These are phyloP conservation scores for Aspergillus sp. DNA, from an alignment of 2,329 filamentous ascomycete genomes.

Conservation along the genomic window DNA sequence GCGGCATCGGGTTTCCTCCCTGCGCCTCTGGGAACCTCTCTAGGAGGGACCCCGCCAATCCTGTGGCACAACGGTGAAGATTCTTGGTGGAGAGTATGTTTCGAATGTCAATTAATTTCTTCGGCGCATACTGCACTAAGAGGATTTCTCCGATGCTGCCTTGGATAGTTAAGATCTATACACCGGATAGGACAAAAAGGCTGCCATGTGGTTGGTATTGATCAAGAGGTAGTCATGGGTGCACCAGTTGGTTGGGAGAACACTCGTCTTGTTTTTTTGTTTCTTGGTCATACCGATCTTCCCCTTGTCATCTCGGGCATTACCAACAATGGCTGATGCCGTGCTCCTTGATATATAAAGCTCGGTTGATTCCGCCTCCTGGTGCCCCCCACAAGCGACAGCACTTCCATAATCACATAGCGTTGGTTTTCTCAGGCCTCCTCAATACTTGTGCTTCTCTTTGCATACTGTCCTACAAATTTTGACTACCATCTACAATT, in stretches of 20 bases:
- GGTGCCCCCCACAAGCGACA: not conserved
- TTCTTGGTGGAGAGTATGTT: not conserved
- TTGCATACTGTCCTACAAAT: not conserved
- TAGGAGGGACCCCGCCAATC: not conserved
- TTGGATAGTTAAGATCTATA: not conserved
- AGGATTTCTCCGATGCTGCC: not conserved
- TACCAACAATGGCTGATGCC: not conserved
- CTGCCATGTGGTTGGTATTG: not conserved
- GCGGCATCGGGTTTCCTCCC: conserved; percentile 3
- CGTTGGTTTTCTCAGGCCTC: not conserved
- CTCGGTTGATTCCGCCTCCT: not conserved
- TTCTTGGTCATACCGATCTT: not conserved
- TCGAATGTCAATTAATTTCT: not conserved
- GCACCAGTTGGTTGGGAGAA: not conserved
- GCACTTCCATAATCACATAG: not conserved
- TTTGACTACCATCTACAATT: not conserved
- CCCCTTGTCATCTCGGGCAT: not conserved
- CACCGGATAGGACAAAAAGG: not conserved
- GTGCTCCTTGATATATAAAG: not conserved
- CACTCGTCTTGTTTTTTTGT: not conserved
- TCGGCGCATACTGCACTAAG: not conserved
- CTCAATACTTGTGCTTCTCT: not conserved
- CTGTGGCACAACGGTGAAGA: not conserved
- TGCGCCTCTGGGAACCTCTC: not conserved
- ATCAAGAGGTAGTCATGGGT: not conserved